A percentile compares a stretch with the other conserved stretches of the same genome.
These are phyloP conservation scores for Colletotrichum sp. DNA, from an alignment of 2,329 filamentous ascomycete genomes.

Conservation along the genomic window DNA sequence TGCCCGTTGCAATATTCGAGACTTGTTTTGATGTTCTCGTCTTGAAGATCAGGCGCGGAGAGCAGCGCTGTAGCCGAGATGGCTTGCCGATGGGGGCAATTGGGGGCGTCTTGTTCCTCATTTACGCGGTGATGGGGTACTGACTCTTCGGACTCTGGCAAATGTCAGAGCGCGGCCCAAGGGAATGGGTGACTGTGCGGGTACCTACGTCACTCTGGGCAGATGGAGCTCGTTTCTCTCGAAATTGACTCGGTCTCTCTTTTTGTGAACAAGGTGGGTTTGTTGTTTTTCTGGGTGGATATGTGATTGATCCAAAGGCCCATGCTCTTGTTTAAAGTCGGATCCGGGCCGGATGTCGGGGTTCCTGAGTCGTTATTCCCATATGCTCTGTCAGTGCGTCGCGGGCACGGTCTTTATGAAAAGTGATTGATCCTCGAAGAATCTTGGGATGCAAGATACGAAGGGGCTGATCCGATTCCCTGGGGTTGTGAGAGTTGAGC, in stretches of 20 bases:
- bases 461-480: background rate
- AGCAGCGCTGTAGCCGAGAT: background rate
- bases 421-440: background rate
- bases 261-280: background rate
- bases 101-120: background rate
- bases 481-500: background rate
- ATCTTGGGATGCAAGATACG: background rate
- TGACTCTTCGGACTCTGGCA: background rate
- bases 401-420: background rate
- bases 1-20: background rate
- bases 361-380: background rate
- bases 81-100: background rate
- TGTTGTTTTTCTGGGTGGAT: background rate
- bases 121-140: background rate
- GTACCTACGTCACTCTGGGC: conserved; percentile 13
- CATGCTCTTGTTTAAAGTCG: background rate
- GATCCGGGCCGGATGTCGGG: conserved; percentile 1
- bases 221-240: background rate
- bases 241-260: background rate
- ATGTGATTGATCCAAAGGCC: background rate
- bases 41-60: background rate
- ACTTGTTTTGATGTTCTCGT: background rate
- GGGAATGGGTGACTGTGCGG: conserved; percentile 1
- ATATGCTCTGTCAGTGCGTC: background rate
- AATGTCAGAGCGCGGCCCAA: conserved; percentile 10